Evolutionary conservation across 768 basidiomycete species (phyloP).

Genomic region (Ephemerocybe angulata): DNA sequence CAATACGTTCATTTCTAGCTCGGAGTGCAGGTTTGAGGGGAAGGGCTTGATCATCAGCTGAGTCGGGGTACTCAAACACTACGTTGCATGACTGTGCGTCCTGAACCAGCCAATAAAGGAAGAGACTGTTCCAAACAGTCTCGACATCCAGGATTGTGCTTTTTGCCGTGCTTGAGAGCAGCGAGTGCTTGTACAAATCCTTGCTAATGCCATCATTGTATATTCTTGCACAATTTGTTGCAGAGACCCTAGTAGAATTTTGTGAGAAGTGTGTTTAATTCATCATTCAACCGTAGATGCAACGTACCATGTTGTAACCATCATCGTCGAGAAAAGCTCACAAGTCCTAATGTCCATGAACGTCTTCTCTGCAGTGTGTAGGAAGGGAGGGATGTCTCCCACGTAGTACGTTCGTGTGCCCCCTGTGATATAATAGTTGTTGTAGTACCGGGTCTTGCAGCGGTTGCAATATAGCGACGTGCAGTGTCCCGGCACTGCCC

Average conservation of each 20-base stretch:
- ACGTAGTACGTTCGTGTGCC: constrained; percentile 4
- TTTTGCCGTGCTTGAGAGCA: neutral
- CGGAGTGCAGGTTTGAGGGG: neutral
- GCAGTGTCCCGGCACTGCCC: neutral
- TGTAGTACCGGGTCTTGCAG: constrained; percentile 13
- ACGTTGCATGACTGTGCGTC: neutral
- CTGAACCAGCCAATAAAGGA: neutral
- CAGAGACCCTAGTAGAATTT: neutral
- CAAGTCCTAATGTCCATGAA: constrained; percentile 13
- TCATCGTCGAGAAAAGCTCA: constrained; percentile 8
- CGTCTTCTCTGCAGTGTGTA: constrained; percentile 11
- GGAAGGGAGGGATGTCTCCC: neutral
- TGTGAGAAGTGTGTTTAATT: neutral
- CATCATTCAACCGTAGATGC: constrained; percentile 4
- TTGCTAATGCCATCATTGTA: neutral
- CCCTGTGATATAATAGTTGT: constrained; percentile 11
- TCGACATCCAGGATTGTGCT: neutral
- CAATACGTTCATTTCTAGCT: constrained; percentile 20
- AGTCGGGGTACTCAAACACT: neutral
- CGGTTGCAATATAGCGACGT: neutral
- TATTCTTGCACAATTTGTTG: neutral
- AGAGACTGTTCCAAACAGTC: neutral
- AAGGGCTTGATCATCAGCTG: neutral
- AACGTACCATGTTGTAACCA: constrained; percentile 11
- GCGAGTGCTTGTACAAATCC: neutral